phyloP scores from a whole-genome alignment of 2,329 filamentous ascomycete species.

The Proliferodiscus dingleyae region DNA sequence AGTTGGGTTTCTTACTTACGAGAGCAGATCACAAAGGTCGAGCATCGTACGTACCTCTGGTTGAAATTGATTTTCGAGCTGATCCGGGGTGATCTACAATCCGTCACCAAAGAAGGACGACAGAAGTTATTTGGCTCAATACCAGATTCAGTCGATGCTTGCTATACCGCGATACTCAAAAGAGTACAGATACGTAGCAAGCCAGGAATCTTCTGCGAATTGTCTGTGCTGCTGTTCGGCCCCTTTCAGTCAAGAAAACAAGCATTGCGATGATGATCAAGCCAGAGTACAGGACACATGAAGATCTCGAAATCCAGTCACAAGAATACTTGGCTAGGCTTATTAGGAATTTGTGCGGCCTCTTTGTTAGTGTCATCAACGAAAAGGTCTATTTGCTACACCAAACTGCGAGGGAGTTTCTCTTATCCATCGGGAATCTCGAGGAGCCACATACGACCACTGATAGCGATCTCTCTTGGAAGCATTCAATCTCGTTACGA shows the following conservation, averaged over 20 bases:
- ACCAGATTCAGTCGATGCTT: conserved; percentile 27
- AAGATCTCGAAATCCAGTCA: conserved; percentile 14
- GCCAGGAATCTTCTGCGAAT: conserved; percentile 34
- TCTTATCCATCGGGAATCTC: conserved; percentile 10
- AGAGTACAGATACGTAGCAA: conserved; percentile 22
- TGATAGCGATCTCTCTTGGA: not conserved
- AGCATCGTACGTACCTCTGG: conserved; percentile 17
- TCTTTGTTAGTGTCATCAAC: conserved; percentile 34
- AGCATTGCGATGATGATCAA: conserved; percentile 23
- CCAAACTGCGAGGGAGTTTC: conserved; percentile 37
- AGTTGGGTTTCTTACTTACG: not conserved
- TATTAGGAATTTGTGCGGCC: conserved; percentile 32
- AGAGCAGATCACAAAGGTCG: conserved; percentile 1
- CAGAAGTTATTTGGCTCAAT: conserved; percentile 1
- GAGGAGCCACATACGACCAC: not conserved
- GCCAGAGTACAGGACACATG: not conserved
- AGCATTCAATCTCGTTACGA: not conserved
- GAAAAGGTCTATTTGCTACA: conserved; percentile 35
- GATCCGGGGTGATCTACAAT: conserved; percentile 4
- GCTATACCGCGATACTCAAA: conserved; percentile 35
- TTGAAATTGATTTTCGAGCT: conserved; percentile 7
- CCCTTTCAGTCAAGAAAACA: conserved; percentile 34
- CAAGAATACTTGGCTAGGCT: conserved; percentile 15
- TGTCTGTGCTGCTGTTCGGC: conserved; percentile 31
- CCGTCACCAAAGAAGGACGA: not conserved